Evolutionary conservation across 75 land plant genomes (phyloP).

Genomic region (Selaginella tamariscina): DNA sequence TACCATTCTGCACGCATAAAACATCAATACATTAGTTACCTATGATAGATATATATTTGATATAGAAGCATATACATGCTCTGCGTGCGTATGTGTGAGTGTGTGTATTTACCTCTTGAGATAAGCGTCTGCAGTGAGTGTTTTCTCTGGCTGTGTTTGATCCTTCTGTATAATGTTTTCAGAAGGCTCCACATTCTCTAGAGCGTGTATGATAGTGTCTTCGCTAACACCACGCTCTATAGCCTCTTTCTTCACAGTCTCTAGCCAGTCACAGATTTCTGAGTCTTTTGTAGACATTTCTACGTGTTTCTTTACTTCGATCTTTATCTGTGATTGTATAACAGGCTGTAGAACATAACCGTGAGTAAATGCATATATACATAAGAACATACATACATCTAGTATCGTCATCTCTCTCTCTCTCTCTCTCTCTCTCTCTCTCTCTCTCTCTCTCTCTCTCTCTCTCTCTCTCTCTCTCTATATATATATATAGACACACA

Average conservation of each 20-base stretch:
- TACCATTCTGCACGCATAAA: constrained; percentile 14
- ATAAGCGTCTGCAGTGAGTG: constrained; percentile 13
- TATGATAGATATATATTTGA: neutral
- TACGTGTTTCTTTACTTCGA: neutral
- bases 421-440: no score
- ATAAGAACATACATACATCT: no score
- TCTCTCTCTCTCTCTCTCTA: no score
- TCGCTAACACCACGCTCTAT: neutral
- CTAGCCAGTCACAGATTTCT: constrained; percentile 3
- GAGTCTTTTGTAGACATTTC: neutral
- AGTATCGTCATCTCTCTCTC: no score
- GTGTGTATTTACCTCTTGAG: neutral
- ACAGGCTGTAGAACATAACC: no score
- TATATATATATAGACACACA: no score
- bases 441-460: no score
- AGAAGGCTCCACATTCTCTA: constrained; percentile 8
- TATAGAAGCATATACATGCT: neutral
- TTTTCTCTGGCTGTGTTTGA: constrained; percentile 9
- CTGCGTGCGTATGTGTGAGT: neutral
- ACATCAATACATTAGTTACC: neutral
- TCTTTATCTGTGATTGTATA: neutral
- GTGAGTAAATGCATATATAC: no score
- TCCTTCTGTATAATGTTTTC: constrained; percentile 11
- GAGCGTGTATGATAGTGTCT: constrained; percentile 3
- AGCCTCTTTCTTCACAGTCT: constrained; percentile 10